Evolutionary conservation across 495 filamentous ascomycete species (phyloP).

Genomic region (Aspergillus sclerotiicarbonarius): DNA sequence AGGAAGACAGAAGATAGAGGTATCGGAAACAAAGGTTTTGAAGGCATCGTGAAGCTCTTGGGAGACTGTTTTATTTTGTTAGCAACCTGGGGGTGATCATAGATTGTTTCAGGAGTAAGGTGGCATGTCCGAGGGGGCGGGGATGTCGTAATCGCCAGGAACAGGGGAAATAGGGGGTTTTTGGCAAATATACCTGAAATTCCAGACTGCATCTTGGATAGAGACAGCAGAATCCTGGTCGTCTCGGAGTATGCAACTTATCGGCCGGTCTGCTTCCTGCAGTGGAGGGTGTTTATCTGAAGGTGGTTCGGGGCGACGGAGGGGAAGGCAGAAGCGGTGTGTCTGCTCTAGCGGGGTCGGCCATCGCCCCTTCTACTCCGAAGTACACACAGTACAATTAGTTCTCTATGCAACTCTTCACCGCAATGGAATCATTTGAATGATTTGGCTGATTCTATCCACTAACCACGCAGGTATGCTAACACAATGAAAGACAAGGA

Average conservation of each 20-base stretch:
- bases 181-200: constrained; percentile 63
- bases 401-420: not conserved
- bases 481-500: not conserved
- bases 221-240: constrained; percentile 4
- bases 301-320: constrained; percentile 8
- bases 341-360: constrained; percentile 6
- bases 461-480: not conserved
- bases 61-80: constrained; percentile 58
- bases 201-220: constrained; percentile 75
- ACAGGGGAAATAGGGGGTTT: not conserved
- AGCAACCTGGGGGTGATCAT: not conserved
- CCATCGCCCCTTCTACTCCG: not conserved
- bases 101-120: not conserved
- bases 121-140: not conserved
- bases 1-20: constrained; percentile 72
- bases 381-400: no score
- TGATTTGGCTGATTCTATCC: not conserved
- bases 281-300: not conserved
- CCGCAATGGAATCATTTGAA: no score
- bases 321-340: constrained; percentile 16
- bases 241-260: not conserved
- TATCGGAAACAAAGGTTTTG: constrained; percentile 62
- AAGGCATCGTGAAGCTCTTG: constrained; percentile 83
- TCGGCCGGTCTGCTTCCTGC: not conserved
- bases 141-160: constrained; percentile 3